phyloP scores from a whole-genome alignment of 1,284 basidiomycete species.

The Boletellus sp. region DNA sequence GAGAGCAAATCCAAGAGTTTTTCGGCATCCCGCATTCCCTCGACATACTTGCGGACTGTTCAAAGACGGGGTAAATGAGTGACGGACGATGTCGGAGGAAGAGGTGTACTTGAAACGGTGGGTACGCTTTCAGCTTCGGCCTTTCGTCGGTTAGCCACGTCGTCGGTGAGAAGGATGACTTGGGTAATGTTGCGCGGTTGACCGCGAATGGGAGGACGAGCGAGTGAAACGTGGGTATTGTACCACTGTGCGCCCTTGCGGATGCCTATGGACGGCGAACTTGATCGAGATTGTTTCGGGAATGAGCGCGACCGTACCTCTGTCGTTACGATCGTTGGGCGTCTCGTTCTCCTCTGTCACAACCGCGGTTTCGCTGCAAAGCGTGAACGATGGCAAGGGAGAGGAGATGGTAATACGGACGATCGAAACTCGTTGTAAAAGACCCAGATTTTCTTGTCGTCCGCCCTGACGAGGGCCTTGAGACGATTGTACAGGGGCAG shows the following conservation, averaged over 20 bases:
- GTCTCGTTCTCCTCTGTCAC: constrained; percentile 71
- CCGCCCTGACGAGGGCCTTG: constrained; percentile 75
- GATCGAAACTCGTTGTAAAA: constrained; percentile 91
- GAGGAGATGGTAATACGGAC: constrained; percentile 39
- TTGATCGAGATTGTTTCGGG: not conserved
- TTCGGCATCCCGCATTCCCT: constrained; percentile 60
- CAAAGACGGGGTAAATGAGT: not conserved
- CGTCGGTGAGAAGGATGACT: constrained; percentile 85
- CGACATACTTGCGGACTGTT: constrained; percentile 78
- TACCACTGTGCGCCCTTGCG: constrained; percentile 86
- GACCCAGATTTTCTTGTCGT: constrained; percentile 80
- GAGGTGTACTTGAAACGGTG: constrained; percentile 54
- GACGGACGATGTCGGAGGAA: constrained; percentile 5
- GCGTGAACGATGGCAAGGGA: constrained; percentile 3
- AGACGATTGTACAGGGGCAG: constrained; percentile 91
- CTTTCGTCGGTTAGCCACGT: constrained; percentile 79
- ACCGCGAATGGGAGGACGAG: constrained; percentile 52
- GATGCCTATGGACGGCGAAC: constrained; percentile 55
- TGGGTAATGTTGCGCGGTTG: constrained; percentile 48
- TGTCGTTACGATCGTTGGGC: constrained; percentile 90
- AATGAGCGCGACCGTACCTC: constrained; percentile 50
- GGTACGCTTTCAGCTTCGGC: constrained; percentile 70
- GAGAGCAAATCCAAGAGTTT: constrained; percentile 81
- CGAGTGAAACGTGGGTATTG: constrained; percentile 62
- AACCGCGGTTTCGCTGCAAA: constrained; percentile 70